These are phyloP conservation scores for Cladorrhinum sp. DNA, from an alignment of 2,329 filamentous ascomycete species.

Conservation along the genomic window DNA sequence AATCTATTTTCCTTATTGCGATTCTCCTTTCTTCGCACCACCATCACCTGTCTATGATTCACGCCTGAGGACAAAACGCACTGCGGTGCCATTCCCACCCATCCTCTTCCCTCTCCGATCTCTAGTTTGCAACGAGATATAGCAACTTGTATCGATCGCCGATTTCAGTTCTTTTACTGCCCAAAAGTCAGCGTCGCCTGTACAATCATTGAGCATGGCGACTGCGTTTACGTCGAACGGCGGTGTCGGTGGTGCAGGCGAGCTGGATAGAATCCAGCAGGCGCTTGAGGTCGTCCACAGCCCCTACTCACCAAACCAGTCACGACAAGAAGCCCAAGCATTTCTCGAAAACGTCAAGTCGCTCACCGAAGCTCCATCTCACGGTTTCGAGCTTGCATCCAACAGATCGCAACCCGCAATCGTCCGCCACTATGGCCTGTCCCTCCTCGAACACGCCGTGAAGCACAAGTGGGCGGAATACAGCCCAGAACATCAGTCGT, in stretches of 20 bases:
- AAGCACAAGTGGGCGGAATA: slow-evolving; percentile 81
- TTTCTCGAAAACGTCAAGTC: slow-evolving; percentile 86
- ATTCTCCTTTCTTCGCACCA: not conserved
- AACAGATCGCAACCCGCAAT: slow-evolving; percentile 72
- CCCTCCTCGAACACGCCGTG: slow-evolving; percentile 85
- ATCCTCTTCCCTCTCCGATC: not conserved
- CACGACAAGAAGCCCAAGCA: slow-evolving; percentile 75
- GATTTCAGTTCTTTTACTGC: not conserved
- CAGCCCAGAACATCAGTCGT: slow-evolving; percentile 61
- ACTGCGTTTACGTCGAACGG: slow-evolving; percentile 19
- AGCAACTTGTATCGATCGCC: not conserved
- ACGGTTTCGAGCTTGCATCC: slow-evolving; percentile 79
- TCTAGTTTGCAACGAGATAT: not conserved
- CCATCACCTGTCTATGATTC: slow-evolving; percentile 16
- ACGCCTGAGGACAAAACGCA: slow-evolving; percentile 9
- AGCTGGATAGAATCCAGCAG: slow-evolving; percentile 68
- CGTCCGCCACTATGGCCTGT: slow-evolving; percentile 90
- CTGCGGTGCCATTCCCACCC: slow-evolving; percentile 5
- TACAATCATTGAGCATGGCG: slow-evolving; percentile 13
- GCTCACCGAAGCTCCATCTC: slow-evolving; percentile 72
- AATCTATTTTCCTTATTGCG: not conserved
- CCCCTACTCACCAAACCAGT: slow-evolving; percentile 74
- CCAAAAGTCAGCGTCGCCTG: not conserved
- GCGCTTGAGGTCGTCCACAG: slow-evolving; percentile 87
- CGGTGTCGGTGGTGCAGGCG: slow-evolving; percentile 18